Evolutionary conservation across 805 yeast species (phyloP), one percentile per base, ranked within the genome.

Genomic region (Metschnikowia vanudenii): DNA sequence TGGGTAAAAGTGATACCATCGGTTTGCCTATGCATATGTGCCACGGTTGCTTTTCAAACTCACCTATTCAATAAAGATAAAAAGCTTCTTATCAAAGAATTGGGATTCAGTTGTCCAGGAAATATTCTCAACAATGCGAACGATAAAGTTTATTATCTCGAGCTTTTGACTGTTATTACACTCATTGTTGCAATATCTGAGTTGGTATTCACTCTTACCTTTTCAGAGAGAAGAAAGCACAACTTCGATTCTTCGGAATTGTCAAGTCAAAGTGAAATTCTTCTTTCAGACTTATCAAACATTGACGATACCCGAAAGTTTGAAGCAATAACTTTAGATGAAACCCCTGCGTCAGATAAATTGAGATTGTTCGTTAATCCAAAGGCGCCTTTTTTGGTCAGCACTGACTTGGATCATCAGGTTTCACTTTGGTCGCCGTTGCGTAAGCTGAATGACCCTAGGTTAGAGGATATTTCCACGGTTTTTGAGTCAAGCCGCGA

Each of bases 381-480:
- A 17, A 68, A 78, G 12, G 74, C 80, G 43, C 81, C 88, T 2
- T 83, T 85, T 55, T 73, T 86, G 19, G 81, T 87, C 0, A 75
- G 86, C 1, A 76, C 85, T 22, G 92, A 91, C 3, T 67, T 88
- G 58, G 95, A 88, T 56, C 90, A 85, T 54, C 78, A 75, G 49
- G 74, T 88, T 3, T 62, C 80, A 28, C 79, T 87, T 10, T 88
- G 95, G 95, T 83, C 87, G 0, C 90, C 90, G 3, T 59, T 82
- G 45, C 29, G 50, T 9, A 63, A 59, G 17, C 39, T 50, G 16
- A 34, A 43, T 8, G 38, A 37, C 3, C 49, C 53, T 0, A 26
- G 19, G 5, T 69, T 71, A 1, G 55, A 63, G 1, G 56, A 63
- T 32, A 56, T 68, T 8, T 45, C 67, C 0, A 60, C 86, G 73